Evolutionary conservation across 306 rosid genomes (phyloP).

Genomic region (Senna siamea): DNA sequence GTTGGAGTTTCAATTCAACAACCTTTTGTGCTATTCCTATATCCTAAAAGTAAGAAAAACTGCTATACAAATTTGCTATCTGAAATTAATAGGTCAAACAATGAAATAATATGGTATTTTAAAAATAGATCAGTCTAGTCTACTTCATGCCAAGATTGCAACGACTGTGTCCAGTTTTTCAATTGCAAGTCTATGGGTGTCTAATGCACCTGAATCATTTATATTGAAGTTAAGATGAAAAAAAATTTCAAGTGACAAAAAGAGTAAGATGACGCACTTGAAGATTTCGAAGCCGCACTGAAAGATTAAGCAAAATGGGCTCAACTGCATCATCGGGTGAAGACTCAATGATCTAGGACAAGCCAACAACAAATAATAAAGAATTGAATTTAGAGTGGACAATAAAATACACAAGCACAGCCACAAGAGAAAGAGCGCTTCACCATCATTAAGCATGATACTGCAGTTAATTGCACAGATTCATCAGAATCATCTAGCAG

Average conservation of each 20-base stretch:
- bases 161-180: conserved; percentile 11
- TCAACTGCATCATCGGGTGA: conserved; percentile 86
- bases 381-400: conserved; percentile 32
- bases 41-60: conserved; percentile 11
- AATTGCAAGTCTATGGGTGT: conserved; percentile 8
- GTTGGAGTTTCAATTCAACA: background rate
- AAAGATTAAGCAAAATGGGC: conserved; percentile 83
- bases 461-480: conserved; percentile 92
- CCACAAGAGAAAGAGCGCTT: conserved; percentile 31
- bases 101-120: no score
- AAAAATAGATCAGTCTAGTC: conserved; percentile 11
- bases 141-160: background rate
- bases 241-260: background rate
- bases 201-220: conserved; percentile 18
- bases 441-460: conserved; percentile 87
- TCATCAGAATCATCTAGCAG: conserved; percentile 88
- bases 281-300: conserved; percentile 85
- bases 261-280: conserved; percentile 59
- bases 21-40: background rate
- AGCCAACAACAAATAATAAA: conserved; percentile 39
- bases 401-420: conserved; percentile 1
- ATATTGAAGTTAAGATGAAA: conserved; percentile 14
- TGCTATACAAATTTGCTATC: background rate
- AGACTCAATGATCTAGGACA: conserved; percentile 76
- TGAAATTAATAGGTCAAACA: conserved; percentile 16